Conservation (phyloP, 2,329 filamentous ascomycete genomes). For the Dactylellina leptospora region DNA sequence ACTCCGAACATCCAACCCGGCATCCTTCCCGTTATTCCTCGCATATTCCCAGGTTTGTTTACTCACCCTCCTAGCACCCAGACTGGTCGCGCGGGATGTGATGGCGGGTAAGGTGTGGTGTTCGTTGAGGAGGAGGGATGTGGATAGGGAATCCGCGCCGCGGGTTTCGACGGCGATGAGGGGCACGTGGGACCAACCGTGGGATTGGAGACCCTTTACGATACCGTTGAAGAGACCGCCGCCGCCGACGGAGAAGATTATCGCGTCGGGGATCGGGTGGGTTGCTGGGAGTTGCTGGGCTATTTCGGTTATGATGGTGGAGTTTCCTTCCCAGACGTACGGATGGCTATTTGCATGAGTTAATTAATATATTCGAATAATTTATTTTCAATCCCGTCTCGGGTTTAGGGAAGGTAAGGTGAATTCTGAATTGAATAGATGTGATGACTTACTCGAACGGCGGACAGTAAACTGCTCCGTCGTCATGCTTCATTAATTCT, state of each 20-base stretch:
- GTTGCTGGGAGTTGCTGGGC: conserved; percentile 58
- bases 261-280: conserved; percentile 67
- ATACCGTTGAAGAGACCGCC: conserved; percentile 82
- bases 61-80: conserved; percentile 78
- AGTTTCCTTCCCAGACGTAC: conserved; percentile 73
- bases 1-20: conserved; percentile 66
- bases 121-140: conserved; percentile 67
- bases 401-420: not conserved
- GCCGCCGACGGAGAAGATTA: conserved; percentile 82
- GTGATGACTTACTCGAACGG: conserved; percentile 65
- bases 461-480: conserved; percentile 70
- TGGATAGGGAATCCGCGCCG: conserved; percentile 75
- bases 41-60: conserved; percentile 73
- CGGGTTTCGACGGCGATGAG: conserved; percentile 79
- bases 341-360: conserved; percentile 58
- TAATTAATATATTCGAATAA: not conserved
- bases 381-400: not conserved
- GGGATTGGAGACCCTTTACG: conserved; percentile 71
- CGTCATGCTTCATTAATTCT: conserved; percentile 65
- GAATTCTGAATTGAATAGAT: not conserved
- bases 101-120: conserved; percentile 74
- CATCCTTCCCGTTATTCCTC: conserved; percentile 60
- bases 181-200: conserved; percentile 61
- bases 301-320: conserved; percentile 68
- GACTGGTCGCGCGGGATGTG: conserved; percentile 76